Conservation (phyloP, 1,139 yeast species). For the Yamadazyma oceani region DNA sequence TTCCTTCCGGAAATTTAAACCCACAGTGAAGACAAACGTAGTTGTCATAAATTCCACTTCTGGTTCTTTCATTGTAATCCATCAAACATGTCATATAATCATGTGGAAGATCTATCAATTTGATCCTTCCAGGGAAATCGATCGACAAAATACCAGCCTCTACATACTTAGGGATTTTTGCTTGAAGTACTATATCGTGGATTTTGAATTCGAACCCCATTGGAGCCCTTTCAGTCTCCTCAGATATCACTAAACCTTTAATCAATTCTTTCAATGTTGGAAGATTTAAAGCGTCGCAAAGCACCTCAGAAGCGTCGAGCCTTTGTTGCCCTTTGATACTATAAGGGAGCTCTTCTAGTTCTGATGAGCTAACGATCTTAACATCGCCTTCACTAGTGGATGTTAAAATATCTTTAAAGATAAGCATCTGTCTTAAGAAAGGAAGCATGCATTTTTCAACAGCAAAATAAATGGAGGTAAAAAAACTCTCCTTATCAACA, state of each 20-base stretch:
- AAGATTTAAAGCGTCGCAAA: conserved; percentile 11
- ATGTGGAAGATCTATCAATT: conserved; percentile 39
- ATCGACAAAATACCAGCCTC: conserved; percentile 27
- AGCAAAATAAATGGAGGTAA: conserved; percentile 22
- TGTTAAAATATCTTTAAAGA: conserved; percentile 36
- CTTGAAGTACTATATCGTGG: conserved; percentile 25
- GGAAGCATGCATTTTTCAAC: conserved; percentile 35
- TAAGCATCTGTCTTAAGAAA: conserved; percentile 36
- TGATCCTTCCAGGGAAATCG: conserved; percentile 40
- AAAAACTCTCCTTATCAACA: conserved; percentile 10
- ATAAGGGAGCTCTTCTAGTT: conserved; percentile 20
- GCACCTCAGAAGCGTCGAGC: conserved; percentile 19
- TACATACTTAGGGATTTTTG: conserved; percentile 27
- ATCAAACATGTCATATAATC: conserved; percentile 33
- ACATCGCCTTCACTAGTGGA: conserved; percentile 28
- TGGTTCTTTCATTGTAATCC: conserved; percentile 20
- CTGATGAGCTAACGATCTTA: conserved; percentile 18
- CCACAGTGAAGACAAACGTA: conserved; percentile 39
- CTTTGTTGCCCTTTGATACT: conserved; percentile 19
- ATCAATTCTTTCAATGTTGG: conserved; percentile 14
- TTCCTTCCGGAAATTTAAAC: conserved; percentile 17
- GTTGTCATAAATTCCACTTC: conserved; percentile 23
- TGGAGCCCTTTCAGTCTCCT: background rate
- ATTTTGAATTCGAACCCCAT: conserved; percentile 25
- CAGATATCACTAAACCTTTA: conserved; percentile 3